Conservation (phyloP, 208 protist genomes). For the Leishmania martiniquensis region DNA sequence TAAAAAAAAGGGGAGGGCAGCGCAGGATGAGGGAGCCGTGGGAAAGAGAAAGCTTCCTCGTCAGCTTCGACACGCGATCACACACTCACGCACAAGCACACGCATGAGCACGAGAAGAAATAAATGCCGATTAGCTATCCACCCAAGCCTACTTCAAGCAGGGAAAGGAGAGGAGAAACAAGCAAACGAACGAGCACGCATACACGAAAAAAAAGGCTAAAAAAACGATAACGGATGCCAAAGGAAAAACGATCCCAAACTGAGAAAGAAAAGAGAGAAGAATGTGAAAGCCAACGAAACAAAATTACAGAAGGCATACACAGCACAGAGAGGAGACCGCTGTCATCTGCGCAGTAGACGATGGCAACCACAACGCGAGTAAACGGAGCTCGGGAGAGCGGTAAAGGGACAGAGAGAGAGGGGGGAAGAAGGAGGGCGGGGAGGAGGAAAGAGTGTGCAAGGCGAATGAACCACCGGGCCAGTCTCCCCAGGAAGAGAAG, state of each 20-base stretch:
- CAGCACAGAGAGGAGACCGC: not conserved
- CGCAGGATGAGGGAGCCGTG: not conserved
- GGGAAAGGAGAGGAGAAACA: not conserved
- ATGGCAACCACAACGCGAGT: not conserved
- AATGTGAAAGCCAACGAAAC: not conserved
- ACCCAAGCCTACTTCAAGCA: not conserved
- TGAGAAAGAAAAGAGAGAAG: not conserved
- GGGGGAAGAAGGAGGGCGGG: too few relatives aligned
- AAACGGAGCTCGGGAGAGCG: not conserved
- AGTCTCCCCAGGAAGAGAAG: not conserved
- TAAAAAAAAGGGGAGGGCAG: slow-evolving; percentile 1
- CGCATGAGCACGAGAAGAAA: not conserved
- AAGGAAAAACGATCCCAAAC: not conserved
- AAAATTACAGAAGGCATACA: not conserved
- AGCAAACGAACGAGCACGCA: too few relatives aligned
- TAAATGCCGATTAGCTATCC: not conserved
- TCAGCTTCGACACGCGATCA: not conserved
- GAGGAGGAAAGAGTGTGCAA: not conserved
- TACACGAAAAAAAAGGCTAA: too few relatives aligned
- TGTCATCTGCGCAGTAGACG: not conserved
- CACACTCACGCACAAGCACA: slow-evolving; percentile 2
- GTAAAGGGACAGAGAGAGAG: not conserved
- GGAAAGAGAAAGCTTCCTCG: not conserved
- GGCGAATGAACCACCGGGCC: not conserved
- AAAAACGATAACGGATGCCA: too few relatives aligned